Evolutionary conservation across 371 early-diverging fungal genomes (phyloP).

Genomic region (Mucor irregularis): DNA sequence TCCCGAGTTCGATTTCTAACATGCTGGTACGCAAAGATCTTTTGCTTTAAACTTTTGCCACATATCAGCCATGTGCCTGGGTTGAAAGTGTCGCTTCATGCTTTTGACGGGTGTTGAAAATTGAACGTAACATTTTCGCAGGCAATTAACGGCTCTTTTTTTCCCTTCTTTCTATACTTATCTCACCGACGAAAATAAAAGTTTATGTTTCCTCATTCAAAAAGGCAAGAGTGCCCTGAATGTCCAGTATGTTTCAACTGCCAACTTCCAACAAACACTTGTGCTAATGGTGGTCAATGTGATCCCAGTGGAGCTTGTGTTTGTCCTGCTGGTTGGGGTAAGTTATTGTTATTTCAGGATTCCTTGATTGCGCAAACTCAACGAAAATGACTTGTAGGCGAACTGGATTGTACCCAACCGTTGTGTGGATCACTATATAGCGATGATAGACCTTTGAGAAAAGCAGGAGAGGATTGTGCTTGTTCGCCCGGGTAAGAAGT

Average conservation of each 20-base stretch:
- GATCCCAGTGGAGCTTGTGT: constrained; percentile 36
- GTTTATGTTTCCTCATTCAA: constrained; percentile 10
- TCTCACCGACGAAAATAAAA: background rate
- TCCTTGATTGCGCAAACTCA: background rate
- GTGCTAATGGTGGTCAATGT: constrained; percentile 47
- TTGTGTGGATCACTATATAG: constrained; percentile 47
- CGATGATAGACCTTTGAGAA: constrained; percentile 27
- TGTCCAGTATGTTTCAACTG: constrained; percentile 54
- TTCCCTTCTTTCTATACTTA: background rate
- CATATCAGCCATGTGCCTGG: no score
- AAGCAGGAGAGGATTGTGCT: constrained; percentile 31
- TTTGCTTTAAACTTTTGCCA: no score
- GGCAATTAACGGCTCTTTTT: no score
- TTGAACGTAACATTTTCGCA: no score
- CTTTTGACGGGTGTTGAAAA: no score
- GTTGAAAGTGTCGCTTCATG: no score
- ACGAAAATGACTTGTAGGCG: constrained; percentile 18
- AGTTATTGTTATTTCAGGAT: background rate
- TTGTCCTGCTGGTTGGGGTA: constrained; percentile 53
- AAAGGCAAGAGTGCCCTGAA: constrained; percentile 39
- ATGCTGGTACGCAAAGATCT: no score
- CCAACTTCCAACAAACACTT: constrained; percentile 38
- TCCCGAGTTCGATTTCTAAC: no score
- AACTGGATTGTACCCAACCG: constrained; percentile 39
- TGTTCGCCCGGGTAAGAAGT: constrained; percentile 45